These are phyloP conservation scores for Debaryomyces subglobosus DNA, from an alignment of 1,139 yeast genomes.

Conservation along the genomic window DNA sequence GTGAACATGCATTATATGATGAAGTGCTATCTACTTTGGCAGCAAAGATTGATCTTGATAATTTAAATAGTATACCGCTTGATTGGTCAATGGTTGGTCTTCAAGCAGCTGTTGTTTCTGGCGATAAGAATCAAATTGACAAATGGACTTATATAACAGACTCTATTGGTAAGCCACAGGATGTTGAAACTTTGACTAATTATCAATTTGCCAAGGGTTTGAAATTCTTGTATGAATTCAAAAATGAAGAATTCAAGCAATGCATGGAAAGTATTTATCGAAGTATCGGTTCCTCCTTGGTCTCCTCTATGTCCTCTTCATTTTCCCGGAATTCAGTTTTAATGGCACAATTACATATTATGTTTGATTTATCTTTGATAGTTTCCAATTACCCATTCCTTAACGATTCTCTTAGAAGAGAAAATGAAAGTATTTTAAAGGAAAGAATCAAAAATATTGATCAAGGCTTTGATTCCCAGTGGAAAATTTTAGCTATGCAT, in stretches of 20 bases:
- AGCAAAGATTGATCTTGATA: constrained; percentile 28
- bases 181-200: constrained; percentile 59
- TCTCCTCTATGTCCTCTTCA: constrained; percentile 64
- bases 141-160: constrained; percentile 55
- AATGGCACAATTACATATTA: constrained; percentile 68
- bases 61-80: constrained; percentile 32
- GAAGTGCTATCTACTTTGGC: constrained; percentile 42
- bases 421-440: constrained; percentile 28
- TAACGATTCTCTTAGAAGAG: constrained; percentile 16
- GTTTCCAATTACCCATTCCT: constrained; percentile 17
- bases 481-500: constrained; percentile 62
- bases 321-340: constrained; percentile 58
- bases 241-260: constrained; percentile 27
- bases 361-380: constrained; percentile 61
- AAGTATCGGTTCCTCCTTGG: constrained; percentile 62
- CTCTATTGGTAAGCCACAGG: constrained; percentile 42
- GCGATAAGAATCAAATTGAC: constrained; percentile 53
- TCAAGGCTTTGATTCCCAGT: constrained; percentile 63
- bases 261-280: constrained; percentile 52
- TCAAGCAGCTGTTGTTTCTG: constrained; percentile 72
- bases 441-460: constrained; percentile 54
- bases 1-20: constrained; percentile 46
- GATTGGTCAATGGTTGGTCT: constrained; percentile 72
- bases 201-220: constrained; percentile 70
- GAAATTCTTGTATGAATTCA: constrained; percentile 38